Percentiles rank a stretch among this genome's conserved stretches.
Evolutionary conservation across 1,139 yeast species (phyloP).

Genomic region (Scheffersomyces segobiensis): DNA sequence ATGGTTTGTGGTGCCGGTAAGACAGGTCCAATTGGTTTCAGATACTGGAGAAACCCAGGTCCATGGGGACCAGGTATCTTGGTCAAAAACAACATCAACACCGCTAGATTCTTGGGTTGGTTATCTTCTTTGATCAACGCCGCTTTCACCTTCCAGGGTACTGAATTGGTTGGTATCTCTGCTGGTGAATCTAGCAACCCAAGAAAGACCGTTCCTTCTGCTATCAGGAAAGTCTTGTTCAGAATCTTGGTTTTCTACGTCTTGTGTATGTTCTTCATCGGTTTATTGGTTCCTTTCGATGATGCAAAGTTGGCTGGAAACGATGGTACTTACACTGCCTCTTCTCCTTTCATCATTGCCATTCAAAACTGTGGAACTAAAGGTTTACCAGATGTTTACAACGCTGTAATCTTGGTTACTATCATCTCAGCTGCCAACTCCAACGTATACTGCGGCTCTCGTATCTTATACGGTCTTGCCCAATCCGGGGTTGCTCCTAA

Average conservation of each 20-base stretch:
- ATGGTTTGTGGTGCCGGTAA: slow-evolving; percentile 74
- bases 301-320: slow-evolving; percentile 46
- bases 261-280: slow-evolving; percentile 76
- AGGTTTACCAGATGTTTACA: slow-evolving; percentile 68
- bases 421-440: slow-evolving; percentile 81
- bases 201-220: slow-evolving; percentile 76
- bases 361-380: slow-evolving; percentile 70
- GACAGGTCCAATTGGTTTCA: slow-evolving; percentile 74
- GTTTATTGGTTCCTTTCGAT: slow-evolving; percentile 77
- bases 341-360: slow-evolving; percentile 58
- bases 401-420: slow-evolving; percentile 69
- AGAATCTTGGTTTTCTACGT: slow-evolving; percentile 83
- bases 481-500: slow-evolving; percentile 62
- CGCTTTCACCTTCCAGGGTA: slow-evolving; percentile 80
- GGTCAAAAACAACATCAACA: slow-evolving; percentile 35
- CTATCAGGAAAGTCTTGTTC: slow-evolving; percentile 78
- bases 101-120: slow-evolving; percentile 68
- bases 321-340: slow-evolving; percentile 31
- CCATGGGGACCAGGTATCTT: slow-evolving; percentile 73
- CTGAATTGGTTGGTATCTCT: slow-evolving; percentile 82
- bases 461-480: slow-evolving; percentile 69
- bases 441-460: slow-evolving; percentile 76
- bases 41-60: slow-evolving; percentile 94
- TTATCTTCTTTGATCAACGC: slow-evolving; percentile 62
- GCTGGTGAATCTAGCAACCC: slow-evolving; percentile 91